These are phyloP conservation scores for Ambrosia hybrid DNA, from an alignment of 140 eudicot genomes.

Conservation along the genomic window DNA sequence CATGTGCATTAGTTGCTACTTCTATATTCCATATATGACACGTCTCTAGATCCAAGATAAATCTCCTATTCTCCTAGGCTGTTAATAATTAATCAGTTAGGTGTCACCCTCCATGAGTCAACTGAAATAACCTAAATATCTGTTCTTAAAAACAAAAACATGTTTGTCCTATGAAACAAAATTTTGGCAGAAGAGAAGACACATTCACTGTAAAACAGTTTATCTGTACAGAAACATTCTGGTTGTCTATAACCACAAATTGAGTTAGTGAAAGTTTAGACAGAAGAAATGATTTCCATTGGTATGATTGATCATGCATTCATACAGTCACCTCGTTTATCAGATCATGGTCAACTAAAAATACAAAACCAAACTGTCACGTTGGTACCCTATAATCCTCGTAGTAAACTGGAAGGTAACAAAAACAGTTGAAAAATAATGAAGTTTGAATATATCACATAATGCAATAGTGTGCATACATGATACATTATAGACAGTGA, in stretches of 20 bases:
- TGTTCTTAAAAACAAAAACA: not conserved
- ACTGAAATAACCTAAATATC: constrained; percentile 2
- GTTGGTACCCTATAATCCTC: not conserved
- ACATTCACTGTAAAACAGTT: not conserved
- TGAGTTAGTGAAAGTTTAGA: not conserved
- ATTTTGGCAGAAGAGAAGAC: not conserved
- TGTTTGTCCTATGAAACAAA: constrained; percentile 10
- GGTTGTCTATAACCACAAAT: not conserved
- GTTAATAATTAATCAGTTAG: not conserved
- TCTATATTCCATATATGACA: not conserved
- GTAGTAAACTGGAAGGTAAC: too few species aligned
- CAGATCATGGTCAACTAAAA: not conserved
- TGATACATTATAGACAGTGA: not conserved
- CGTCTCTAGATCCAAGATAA: not conserved
- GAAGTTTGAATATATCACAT: not conserved
- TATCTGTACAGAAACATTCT: constrained; percentile 1
- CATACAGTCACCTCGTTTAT: not conserved
- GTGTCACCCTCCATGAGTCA: not conserved
- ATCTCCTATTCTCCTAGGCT: not conserved
- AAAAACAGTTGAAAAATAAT: not conserved
- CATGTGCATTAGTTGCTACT: constrained; percentile 12
- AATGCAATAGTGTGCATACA: not conserved
- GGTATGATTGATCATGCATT: not conserved
- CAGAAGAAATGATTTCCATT: not conserved
- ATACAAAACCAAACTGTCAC: not conserved